These are phyloP conservation scores for Exophiala sp. DNA, from an alignment of 2,329 filamentous ascomycete genomes.

Conservation along the genomic window DNA sequence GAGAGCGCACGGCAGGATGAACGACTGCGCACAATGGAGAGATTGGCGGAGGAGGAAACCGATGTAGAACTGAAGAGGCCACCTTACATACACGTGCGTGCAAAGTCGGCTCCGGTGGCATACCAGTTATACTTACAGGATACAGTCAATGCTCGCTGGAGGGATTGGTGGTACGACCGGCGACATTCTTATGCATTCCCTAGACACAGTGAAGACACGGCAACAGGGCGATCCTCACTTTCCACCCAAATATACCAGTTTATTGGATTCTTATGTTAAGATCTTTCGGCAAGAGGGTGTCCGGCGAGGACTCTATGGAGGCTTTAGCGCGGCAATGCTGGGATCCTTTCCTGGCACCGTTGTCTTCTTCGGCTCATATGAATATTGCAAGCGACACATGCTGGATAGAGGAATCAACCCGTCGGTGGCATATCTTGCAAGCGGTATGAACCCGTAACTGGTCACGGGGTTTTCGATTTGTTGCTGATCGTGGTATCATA, in stretches of 20 bases:
- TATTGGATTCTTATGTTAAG: constrained; percentile 84
- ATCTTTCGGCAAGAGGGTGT: constrained; percentile 91
- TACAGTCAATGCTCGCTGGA: constrained; percentile 87
- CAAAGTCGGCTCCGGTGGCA: constrained; percentile 9
- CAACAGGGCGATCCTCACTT: constrained; percentile 94
- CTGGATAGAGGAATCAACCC: constrained; percentile 77
- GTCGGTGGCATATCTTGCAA: constrained; percentile 76
- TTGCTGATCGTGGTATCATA: constrained; percentile 25
- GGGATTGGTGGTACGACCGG: constrained; percentile 88
- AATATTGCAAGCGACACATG: constrained; percentile 86
- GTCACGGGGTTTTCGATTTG: background rate
- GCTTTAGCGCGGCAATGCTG: constrained; percentile 83
- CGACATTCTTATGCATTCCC: constrained; percentile 96
- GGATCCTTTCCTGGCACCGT: constrained; percentile 92
- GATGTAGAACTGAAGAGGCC: constrained; percentile 42
- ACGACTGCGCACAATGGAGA: constrained; percentile 25
- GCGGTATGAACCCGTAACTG: constrained; percentile 51
- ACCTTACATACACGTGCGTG: constrained; percentile 58
- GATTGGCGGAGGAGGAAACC: constrained; percentile 25
- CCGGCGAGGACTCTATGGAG: constrained; percentile 78
- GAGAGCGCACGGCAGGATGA: constrained; percentile 28
- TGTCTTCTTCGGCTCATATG: constrained; percentile 93
- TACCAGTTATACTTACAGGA: constrained; percentile 16
- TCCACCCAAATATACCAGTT: constrained; percentile 84
- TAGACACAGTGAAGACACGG: constrained; percentile 96